These are phyloP conservation scores for Aspergillus tanneri DNA, from an alignment of 2,329 filamentous ascomycete genomes.

Conservation along the genomic window DNA sequence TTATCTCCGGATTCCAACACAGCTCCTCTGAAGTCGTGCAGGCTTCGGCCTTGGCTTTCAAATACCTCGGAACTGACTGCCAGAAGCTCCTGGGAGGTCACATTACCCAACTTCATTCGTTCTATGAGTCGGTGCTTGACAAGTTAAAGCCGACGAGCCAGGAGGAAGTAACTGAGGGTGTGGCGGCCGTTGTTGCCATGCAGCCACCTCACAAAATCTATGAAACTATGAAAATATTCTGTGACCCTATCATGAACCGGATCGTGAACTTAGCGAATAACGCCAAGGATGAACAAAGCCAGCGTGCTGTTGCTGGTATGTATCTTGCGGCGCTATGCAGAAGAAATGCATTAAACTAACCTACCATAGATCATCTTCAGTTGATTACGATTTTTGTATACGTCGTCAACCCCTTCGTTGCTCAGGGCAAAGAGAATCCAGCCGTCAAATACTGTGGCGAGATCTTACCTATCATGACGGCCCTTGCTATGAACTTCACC, in stretches of 20 bases:
- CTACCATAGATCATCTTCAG: constrained; percentile 72
- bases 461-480: constrained; percentile 82
- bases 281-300: constrained; percentile 77
- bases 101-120: constrained; percentile 81
- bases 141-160: constrained; percentile 82
- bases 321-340: not conserved
- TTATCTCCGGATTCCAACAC: constrained; percentile 87
- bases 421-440: constrained; percentile 72
- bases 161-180: constrained; percentile 94
- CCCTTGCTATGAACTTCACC: constrained; percentile 84
- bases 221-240: constrained; percentile 84
- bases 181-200: constrained; percentile 84
- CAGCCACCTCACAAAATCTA: constrained; percentile 80
- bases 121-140: constrained; percentile 88
- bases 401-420: constrained; percentile 70
- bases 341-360: constrained; percentile 13
- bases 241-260: constrained; percentile 81
- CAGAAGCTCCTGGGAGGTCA: constrained; percentile 80
- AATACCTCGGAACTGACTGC: constrained; percentile 96
- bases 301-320: constrained; percentile 78
- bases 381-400: constrained; percentile 90
- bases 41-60: constrained; percentile 89
- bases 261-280: constrained; percentile 84
- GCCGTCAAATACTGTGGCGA: constrained; percentile 96
- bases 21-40: constrained; percentile 86